phyloP scores from a whole-genome alignment of 345 rosid genomes.

The Lenwebbia sp. region DNA sequence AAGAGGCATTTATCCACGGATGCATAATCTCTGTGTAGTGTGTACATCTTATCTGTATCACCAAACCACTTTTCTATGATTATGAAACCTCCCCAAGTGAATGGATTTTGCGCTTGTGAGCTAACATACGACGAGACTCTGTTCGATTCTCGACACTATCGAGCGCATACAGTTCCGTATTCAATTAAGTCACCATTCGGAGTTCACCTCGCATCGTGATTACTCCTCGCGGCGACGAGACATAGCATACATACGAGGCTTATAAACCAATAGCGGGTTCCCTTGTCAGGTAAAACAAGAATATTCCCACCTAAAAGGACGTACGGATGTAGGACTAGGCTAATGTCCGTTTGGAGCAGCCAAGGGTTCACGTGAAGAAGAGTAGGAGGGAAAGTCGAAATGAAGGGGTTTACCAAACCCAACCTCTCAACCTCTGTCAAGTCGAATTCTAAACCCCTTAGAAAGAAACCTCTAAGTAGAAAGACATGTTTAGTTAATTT shows the following conservation, averaged over 20 bases:
- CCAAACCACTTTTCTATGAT: not conserved
- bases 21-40: not conserved
- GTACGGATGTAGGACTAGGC: not conserved
- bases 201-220: not conserved
- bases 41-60: not conserved
- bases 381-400: constrained; percentile 6
- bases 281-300: not conserved
- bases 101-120: not conserved
- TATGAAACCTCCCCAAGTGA: not conserved
- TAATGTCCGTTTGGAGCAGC: not conserved
- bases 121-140: not conserved
- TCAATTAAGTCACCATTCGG: not conserved
- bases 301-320: not conserved
- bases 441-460: not conserved
- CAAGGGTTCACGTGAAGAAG: not conserved
- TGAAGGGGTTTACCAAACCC: constrained; percentile 46
- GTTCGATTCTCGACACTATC: not conserved
- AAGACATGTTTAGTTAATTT: constrained; percentile 32
- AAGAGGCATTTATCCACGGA: not conserved
- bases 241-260: no score
- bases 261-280: not conserved
- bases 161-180: not conserved
- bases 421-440: constrained; percentile 8
- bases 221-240: not conserved
- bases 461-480: not conserved